Conservation (phyloP, 2,329 filamentous ascomycete species). For the Cercospora berteroae region DNA sequence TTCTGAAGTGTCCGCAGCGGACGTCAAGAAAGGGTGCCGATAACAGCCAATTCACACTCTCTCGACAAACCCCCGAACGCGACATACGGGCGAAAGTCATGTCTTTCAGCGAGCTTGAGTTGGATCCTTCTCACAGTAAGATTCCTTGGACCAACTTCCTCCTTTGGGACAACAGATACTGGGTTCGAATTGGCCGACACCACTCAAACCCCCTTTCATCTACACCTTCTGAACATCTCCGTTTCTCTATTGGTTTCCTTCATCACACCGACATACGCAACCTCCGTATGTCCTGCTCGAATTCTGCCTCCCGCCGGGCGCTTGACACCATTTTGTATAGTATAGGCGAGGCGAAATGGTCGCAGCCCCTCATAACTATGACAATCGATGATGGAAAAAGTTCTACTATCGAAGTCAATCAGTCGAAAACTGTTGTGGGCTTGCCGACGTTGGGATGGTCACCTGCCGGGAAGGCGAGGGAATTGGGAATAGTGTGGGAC, state of each 20-base stretch:
- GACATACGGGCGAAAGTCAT: background rate
- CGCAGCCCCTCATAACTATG: constrained; percentile 4
- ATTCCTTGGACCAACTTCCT: constrained; percentile 35
- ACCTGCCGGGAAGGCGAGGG: background rate
- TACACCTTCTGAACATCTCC: background rate
- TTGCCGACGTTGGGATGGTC: constrained; percentile 17
- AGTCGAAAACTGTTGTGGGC: background rate
- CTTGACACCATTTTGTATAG: background rate
- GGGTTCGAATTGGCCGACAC: constrained; percentile 48
- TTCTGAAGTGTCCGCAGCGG: constrained; percentile 1
- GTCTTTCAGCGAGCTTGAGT: background rate
- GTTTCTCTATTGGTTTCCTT: constrained; percentile 5
- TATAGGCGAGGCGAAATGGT: background rate
- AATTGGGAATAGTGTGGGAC: background rate
- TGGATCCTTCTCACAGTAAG: background rate
- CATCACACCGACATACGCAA: background rate
- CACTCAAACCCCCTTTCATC: background rate
- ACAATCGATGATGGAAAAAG: constrained; percentile 1
- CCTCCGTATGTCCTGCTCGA: background rate
- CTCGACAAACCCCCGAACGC: background rate
- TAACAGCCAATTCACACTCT: background rate
- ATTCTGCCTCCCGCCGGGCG: background rate
- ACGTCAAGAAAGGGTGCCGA: background rate
- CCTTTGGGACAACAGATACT: constrained; percentile 58
- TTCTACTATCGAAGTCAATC: background rate